Percentiles rank a stretch among this genome's conserved stretches.
Conservation (phyloP, 495 filamentous ascomycete species). For the Filosporella fistucella region DNA sequence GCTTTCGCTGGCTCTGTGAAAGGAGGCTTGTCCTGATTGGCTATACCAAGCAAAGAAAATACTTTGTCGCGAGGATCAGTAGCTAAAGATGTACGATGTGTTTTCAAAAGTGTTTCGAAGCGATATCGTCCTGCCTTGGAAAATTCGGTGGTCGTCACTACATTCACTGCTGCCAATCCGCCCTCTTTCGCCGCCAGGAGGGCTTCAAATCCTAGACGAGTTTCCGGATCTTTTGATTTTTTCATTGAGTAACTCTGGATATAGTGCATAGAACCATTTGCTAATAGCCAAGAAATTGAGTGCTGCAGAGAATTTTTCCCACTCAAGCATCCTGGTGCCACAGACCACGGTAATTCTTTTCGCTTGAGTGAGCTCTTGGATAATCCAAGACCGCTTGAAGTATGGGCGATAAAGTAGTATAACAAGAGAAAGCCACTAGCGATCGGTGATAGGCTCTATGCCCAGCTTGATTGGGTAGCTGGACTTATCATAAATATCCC, state of each 20-base stretch:
- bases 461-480: background rate
- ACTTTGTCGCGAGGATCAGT: conserved; percentile 1
- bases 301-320: background rate
- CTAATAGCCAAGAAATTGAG: background rate
- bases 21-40: background rate
- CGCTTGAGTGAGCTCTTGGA: background rate
- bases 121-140: background rate
- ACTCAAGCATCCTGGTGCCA: background rate
- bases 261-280: background rate
- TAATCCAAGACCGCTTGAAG: background rate
- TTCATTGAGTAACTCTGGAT: background rate
- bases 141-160: background rate
- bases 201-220: background rate
- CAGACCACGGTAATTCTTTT: background rate
- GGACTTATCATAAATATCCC: background rate
- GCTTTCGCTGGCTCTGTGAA: background rate
- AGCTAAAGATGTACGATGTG: background rate
- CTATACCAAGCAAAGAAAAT: background rate
- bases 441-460: background rate
- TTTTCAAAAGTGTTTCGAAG: background rate
- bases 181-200: background rate
- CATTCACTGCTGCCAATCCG: background rate
- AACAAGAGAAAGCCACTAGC: background rate
- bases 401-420: background rate
- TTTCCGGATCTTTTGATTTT: background rate